phyloP scores from a whole-genome alignment of 2,329 filamentous ascomycete species.

The Ascochyta rabiei region DNA sequence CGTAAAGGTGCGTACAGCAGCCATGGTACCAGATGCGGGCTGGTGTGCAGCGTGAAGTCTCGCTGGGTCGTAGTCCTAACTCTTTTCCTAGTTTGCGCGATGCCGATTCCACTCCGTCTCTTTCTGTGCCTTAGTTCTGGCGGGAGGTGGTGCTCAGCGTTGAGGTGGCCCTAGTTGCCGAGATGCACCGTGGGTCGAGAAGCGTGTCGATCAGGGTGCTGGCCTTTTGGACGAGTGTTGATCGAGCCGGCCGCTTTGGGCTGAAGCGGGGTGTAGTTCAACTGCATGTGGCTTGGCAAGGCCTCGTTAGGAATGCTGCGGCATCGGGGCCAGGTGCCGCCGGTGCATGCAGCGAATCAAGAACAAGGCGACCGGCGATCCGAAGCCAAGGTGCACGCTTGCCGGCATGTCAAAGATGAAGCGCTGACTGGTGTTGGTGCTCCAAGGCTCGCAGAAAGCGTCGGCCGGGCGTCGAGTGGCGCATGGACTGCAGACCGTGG shows the following conservation, averaged over 20 bases:
- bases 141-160: neutral
- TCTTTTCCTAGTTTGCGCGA: neutral
- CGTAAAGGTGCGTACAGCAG: conserved; percentile 66
- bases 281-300: conserved; percentile 2
- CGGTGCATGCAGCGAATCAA: conserved; percentile 3
- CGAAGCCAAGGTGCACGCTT: neutral
- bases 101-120: neutral
- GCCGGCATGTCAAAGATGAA: neutral
- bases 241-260: conserved; percentile 16
- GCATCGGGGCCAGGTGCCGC: conserved; percentile 3
- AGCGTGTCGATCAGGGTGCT: neutral
- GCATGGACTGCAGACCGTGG: conserved; percentile 6
- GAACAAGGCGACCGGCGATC: neutral
- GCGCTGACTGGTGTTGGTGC: neutral
- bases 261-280: conserved; percentile 18
- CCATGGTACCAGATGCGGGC: conserved; percentile 2
- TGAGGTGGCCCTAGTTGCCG: neutral
- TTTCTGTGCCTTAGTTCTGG: no score
- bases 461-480: conserved; percentile 11
- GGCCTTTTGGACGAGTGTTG: neutral
- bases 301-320: neutral
- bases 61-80: neutral
- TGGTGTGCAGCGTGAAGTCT: neutral
- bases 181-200: neutral
- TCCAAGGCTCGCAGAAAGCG: conserved; percentile 1